Base-by-base conservation (phyloP, 805 yeast genomes). In the Yarrowia deformans region DNA sequence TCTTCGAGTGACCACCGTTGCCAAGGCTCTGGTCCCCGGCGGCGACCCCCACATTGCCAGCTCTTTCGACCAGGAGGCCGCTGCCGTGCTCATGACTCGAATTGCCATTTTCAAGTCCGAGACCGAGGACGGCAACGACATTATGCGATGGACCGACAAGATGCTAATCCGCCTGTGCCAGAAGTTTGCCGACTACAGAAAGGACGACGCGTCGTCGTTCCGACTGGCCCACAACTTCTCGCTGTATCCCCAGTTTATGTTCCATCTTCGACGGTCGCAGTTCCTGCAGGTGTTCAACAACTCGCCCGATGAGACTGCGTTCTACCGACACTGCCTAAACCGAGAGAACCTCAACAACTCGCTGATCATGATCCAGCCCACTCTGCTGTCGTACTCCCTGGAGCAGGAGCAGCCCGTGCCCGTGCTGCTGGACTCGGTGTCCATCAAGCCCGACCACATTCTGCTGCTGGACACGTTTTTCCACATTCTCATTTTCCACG, bases 291-390 rank as follows among this genome's bases (percentile, higher is more conserved):
- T 93, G 46, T 93, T 93, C 84, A 93, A 93, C 81, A 91, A 91
- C 79, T 93, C 98, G 7, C 98, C 98, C 1, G 98, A 93, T 82
- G 98, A 93, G 81, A 91, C 97, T 61, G 96, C 97, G 43, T 93
- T 91, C 79, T 91, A 93, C 80, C 89, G 97, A 79, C 98, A 93
- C 79, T 88, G 91, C 19, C 85, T 93, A 77, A 84, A 88, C 74
- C 87, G 91, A 73, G 97, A 93, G 75, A 97, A 93, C 77, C 90
- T 92, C 49, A 88, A 88, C 72, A 94, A 93, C 80, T 89, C 97
- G n/a, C 82, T 93, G 76, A 90, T 93, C 71, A 93, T 93, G 97
- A 92, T 93, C 72, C 98, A 93, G 79, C 98, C 98, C 69, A 90
- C 97, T 0, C 85, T 93, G 79, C 90, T 93, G 0, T 86, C 96